Evolutionary conservation across 2,329 filamentous ascomycete species (phyloP).

Genomic region (Colletotrichum sp.): DNA sequence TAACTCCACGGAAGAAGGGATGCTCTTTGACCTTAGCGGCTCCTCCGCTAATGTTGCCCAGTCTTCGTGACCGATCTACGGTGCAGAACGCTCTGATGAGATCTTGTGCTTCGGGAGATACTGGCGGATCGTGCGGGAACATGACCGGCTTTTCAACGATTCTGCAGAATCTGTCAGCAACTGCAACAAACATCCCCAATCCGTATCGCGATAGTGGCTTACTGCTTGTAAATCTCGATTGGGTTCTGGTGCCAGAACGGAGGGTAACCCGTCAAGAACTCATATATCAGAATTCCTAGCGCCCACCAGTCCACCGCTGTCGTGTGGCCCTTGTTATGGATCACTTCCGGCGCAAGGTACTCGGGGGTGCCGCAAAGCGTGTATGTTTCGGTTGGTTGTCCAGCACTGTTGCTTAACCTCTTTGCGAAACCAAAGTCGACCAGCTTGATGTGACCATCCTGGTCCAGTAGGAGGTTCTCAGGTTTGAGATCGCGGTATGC

Average conservation of each 20-base stretch:
- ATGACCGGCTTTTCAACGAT: constrained; percentile 80
- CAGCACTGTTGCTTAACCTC: constrained; percentile 65
- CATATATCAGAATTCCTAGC: constrained; percentile 81
- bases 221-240: constrained; percentile 86
- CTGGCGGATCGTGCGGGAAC: constrained; percentile 70
- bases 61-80: constrained; percentile 76
- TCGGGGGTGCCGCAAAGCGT: constrained; percentile 85
- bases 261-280: constrained; percentile 84
- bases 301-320: constrained; percentile 89
- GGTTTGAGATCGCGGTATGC: constrained; percentile 85
- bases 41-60: constrained; percentile 80
- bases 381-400: constrained; percentile 71
- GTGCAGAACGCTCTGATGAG: constrained; percentile 80
- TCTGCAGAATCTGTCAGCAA: constrained; percentile 43
- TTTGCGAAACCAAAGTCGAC: constrained; percentile 90
- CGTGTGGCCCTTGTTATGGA: constrained; percentile 79
- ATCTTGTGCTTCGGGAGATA: constrained; percentile 73
- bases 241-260: constrained; percentile 89
- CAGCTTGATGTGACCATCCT: constrained; percentile 79
- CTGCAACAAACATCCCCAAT: background rate
- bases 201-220: constrained; percentile 28
- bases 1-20: constrained; percentile 73
- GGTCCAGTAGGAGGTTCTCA: constrained; percentile 81
- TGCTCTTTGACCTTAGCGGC: constrained; percentile 75
- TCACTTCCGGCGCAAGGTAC: constrained; percentile 84